Base-by-base conservation (phyloP, 2,329 filamentous ascomycete species). In the Aspergillus sp. region DNA sequence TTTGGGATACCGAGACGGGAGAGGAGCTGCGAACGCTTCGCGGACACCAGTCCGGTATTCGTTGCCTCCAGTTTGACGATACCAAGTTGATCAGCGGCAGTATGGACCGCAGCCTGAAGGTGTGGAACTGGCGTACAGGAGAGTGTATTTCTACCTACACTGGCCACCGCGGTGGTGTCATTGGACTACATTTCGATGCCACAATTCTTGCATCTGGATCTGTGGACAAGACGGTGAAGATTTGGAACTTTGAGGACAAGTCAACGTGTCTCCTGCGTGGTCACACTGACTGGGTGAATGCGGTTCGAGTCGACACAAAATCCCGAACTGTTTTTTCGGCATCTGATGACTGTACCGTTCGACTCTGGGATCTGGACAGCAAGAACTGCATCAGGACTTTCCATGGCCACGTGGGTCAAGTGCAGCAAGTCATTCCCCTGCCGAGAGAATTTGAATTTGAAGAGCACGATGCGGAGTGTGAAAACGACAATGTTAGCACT, bases 101-200 rank as follows among this genome's bases (percentile, higher is more conserved):
- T 60, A 76, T 96, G 44, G 93, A 97, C 65, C 79, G 82, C 39
- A 95, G 85, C 5, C 79, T 98, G 57, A 90, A 88, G 62, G 82
- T 98, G 30, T 98, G 93, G 93, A 95, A 98, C 61, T 96, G 90
- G 90, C 81, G 86, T 49, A 96, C 89, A 0, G 93, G 93, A 37
- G 81, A 89, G 56, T 90, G 88, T 56, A 77, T 96, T 44, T 86
- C 85, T 39, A 95, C 86, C 0, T 83, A 95, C 43, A 77, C 79
- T 9, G 86, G 85, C 19, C 93, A 97, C 61, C 81, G 76, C 12
- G 84, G 83, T 31, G 90, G 90, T 9, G 86, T 98, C 27, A 85
- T 97, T 50, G 85, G 85, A 19, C 78, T 97, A 7, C 87, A 97
- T 67, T 95, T 94, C 63, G 88, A 90, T 47, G 83, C 81, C 13